A percentile compares a stretch with the other conserved stretches of the same genome.
Conservation (phyloP, 2,329 filamentous ascomycete species). For the Exophiala dermatitidis region DNA sequence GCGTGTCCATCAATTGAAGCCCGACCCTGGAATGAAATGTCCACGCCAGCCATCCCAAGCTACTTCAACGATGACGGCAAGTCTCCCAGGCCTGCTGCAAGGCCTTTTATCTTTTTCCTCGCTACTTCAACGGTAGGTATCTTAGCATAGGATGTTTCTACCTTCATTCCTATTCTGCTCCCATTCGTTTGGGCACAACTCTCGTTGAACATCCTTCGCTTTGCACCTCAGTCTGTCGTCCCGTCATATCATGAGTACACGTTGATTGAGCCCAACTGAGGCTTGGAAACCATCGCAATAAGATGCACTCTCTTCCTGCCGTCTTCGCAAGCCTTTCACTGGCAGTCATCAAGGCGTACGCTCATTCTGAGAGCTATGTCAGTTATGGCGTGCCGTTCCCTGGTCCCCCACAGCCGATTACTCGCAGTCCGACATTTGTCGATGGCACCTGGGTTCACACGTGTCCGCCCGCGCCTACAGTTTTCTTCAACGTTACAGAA, state of each 20-base stretch:
- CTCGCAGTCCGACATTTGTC: constrained; percentile 3
- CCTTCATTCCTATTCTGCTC: background rate
- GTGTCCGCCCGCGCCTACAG: constrained; percentile 17
- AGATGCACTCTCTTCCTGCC: constrained; percentile 5
- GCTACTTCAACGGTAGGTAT: background rate
- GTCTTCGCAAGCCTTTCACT: constrained; percentile 10
- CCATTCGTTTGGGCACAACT: constrained; percentile 2
- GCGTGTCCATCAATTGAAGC: constrained; percentile 10
- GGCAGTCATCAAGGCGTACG: constrained; percentile 1
- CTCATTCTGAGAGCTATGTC: constrained; percentile 5
- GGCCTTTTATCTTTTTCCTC: background rate
- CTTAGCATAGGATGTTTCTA: background rate
- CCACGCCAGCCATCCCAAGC: constrained; percentile 1
- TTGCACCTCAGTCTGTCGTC: constrained; percentile 2
- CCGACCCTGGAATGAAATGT: background rate
- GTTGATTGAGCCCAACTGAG: background rate
- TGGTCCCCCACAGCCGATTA: constrained; percentile 1
- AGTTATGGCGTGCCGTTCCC: constrained; percentile 1
- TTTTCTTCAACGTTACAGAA: constrained; percentile 16
- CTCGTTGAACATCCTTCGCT: constrained; percentile 6
- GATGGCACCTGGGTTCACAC: constrained; percentile 12
- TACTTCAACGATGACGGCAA: constrained; percentile 14
- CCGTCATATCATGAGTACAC: constrained; percentile 7
- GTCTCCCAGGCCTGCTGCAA: background rate
- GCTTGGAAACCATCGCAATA: background rate